Evolutionary conservation across 2,329 filamentous ascomycete species (phyloP).

Genomic region (Mycosphaerella arachidis): DNA sequence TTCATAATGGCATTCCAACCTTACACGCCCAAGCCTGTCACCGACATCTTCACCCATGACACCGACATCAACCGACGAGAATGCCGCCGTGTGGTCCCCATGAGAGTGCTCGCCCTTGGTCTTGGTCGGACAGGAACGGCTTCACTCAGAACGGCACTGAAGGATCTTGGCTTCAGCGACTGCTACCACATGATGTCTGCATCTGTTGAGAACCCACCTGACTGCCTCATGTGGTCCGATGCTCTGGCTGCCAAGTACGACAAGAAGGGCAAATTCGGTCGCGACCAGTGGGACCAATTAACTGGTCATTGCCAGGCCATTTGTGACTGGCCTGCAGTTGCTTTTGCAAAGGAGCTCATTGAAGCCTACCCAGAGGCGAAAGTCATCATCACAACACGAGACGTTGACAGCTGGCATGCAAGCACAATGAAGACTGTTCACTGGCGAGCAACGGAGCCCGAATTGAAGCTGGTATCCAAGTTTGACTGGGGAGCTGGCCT

Average conservation of each 20-base stretch:
- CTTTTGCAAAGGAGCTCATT: conserved; percentile 66
- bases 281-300: conserved; percentile 65
- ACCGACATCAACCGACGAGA: conserved; percentile 64
- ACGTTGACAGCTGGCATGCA: conserved; percentile 61
- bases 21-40: conserved; percentile 48
- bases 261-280: conserved; percentile 57
- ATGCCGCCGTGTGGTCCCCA: conserved; percentile 63
- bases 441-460: conserved; percentile 62
- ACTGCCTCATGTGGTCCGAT: conserved; percentile 66
- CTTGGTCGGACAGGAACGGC: conserved; percentile 67
- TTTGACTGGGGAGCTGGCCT: conserved; percentile 61
- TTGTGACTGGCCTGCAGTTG: conserved; percentile 64
- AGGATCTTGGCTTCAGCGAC: conserved; percentile 62
- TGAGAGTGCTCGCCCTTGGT: conserved; percentile 67
- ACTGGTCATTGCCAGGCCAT: conserved; percentile 62
- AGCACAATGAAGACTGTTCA: conserved; percentile 64
- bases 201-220: conserved; percentile 63
- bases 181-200: conserved; percentile 72
- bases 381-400: conserved; percentile 62
- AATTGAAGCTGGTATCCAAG: conserved; percentile 53
- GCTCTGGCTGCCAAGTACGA: conserved; percentile 61
- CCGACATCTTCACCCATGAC: conserved; percentile 59
- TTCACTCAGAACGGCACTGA: conserved; percentile 62
- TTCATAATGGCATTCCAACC: conserved; percentile 37
- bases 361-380: conserved; percentile 69